Evolutionary conservation across 2,329 filamentous ascomycete genomes (phyloP), one percentile per base, ranked within the genome.

Genomic region (Aureobasidium mangrovei): DNA sequence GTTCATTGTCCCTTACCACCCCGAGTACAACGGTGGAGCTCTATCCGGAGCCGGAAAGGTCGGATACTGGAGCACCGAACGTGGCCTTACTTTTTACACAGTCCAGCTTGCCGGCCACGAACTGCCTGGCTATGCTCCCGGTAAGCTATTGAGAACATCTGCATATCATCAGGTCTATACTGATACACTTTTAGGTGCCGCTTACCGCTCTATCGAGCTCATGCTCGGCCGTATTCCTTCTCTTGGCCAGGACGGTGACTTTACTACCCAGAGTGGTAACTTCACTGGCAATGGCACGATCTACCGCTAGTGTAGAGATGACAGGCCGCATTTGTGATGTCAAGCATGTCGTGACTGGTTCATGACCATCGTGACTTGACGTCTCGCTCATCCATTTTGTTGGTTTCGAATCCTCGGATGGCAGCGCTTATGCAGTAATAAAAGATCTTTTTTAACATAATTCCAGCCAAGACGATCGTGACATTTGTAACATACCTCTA

Each of bases 131-230:
- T 56, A 51, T 36, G 40, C 40, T n/a, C 46, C 54, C 38, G 53
- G 53, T 43, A 18, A 18, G 18, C 18, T 18, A 18, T 18, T 18
- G 18, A 18, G 18, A 18, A 18, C 18, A 18, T 18, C 18, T 18
- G 18, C 18, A 18, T 18, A 18, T 18, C 18, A 1, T 18, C 18
- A 18, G 18, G 18, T 18, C 18, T 18, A 18, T 18, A 18, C 18
- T 18, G 18, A 18, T 18, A 18, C 18, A 18, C 18, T 18, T 18
- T n/a, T 18, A 18, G 18, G 18, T 10, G 84, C 82, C 0, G 78
- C 83, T 0, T 88, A 86, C 65, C 74, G 87, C 35, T 83, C 87
- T 56, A 66, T 93, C 24, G 87, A 93, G 73, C 84, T 86, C 61
- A 66, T 93, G 61, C 74, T 94, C 1, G 88, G 88, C 0, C 73